Evolutionary conservation across 257 asterid species (phyloP), one percentile per base, ranked within the genome.

Genomic region (Perilla frutescens): DNA sequence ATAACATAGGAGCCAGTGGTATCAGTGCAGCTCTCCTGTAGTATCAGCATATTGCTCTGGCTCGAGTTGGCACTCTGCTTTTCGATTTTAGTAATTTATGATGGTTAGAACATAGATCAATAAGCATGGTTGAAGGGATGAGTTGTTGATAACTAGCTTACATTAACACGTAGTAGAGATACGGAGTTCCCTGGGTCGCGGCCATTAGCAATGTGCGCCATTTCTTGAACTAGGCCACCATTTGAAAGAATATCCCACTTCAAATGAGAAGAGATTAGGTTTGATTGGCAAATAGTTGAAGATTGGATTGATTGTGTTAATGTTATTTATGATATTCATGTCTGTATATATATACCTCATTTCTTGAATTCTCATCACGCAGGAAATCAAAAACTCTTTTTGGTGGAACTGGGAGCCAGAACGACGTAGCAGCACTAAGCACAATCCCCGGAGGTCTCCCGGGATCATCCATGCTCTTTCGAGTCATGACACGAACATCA

Each of bases 191-290:
- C 94, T 0, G 96, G 96, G 79, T 92, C 94, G 1, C 91, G 96
- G 43, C 98, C 98, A 75, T 88, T 89, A 13, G 97, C 97, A 39
- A 91, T 88, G 47, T 91, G 96, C 3, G 95, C 96, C 96, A 90
- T 90, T 83, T 92, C 98, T 87, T 90, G 96, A 66, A 90, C 96
- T 14, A 90, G 88, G 32, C 94, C 98, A 10, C 96, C 98, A 51
- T 92, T 92, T 12, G 98, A 92, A 12, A 92, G 96, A 68, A 92
- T 92, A 77, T 92, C 98, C 98, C 98, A 92, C 98, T 59, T 11
- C 65, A 61, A 37, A 37, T 12, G 5, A 48, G 6, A 50, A 50
- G 56, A 50, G 26, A 50, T 50, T 50, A 50, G 29, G 29, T 50
- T 7, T 8, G 12, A 2, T 45, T 48, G 0, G 2, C 8, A 44